A percentile compares a stretch with the other conserved stretches of the same genome.
These are phyloP conservation scores for Pyrenophora seminiperda DNA, from an alignment of 2,329 filamentous ascomycete genomes.

Conservation along the genomic window DNA sequence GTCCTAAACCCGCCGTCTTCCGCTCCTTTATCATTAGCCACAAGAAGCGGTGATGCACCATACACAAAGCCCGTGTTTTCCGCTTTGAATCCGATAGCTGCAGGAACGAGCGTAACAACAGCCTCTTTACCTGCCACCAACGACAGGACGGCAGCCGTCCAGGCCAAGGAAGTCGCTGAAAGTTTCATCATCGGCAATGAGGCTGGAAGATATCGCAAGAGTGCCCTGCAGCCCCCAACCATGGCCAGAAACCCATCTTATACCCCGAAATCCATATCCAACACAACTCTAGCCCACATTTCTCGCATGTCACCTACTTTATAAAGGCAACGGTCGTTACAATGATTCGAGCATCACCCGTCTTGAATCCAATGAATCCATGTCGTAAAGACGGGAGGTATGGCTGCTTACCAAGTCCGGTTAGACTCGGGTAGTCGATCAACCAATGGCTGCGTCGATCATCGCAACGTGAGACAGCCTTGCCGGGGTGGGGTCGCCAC, in stretches of 20 bases:
- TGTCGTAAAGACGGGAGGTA: background rate
- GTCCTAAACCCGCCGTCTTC: constrained; percentile 35
- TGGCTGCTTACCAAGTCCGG: constrained; percentile 22
- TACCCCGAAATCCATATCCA: background rate
- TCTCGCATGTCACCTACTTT: background rate
- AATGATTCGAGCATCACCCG: background rate
- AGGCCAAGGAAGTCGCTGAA: constrained; percentile 7
- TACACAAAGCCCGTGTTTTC: constrained; percentile 40
- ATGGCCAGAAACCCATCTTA: background rate
- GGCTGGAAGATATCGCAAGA: background rate
- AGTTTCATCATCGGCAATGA: constrained; percentile 2
- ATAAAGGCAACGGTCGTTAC: background rate
- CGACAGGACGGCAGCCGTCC: constrained; percentile 7
- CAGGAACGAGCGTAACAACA: constrained; percentile 28
- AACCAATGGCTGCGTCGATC: constrained; percentile 20
- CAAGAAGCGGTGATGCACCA: constrained; percentile 22
- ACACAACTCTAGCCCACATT: background rate
- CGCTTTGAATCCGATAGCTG: constrained; percentile 32
- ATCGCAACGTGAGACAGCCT: constrained; percentile 27
- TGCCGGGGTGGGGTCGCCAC: background rate
- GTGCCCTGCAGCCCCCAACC: background rate
- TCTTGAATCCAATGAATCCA: constrained; percentile 2
- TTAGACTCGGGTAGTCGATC: constrained; percentile 1
- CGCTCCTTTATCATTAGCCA: constrained; percentile 38
- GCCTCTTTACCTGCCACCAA: constrained; percentile 21